These are phyloP conservation scores for Cladophialophora psammophila DNA, from an alignment of 2,329 filamentous ascomycete genomes.

Conservation along the genomic window DNA sequence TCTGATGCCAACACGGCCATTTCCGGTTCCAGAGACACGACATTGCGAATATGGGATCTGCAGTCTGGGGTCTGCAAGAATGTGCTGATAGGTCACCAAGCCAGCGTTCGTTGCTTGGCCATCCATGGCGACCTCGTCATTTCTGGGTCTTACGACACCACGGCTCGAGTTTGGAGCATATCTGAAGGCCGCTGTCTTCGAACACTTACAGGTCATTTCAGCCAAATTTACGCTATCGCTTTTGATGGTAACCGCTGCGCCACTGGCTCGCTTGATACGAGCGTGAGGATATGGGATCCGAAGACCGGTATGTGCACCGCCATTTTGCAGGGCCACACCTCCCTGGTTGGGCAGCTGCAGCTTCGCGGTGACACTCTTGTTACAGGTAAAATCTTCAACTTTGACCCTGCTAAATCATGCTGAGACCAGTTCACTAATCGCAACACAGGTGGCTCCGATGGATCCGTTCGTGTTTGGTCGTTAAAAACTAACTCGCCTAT, in stretches of 20 bases:
- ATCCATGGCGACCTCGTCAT: conserved; percentile 97
- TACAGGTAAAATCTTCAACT: conserved; percentile 55
- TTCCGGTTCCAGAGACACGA: conserved; percentile 94
- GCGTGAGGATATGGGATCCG: conserved; percentile 95
- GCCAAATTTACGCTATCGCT: conserved; percentile 97
- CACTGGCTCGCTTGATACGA: conserved; percentile 94
- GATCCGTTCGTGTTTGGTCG: conserved; percentile 95
- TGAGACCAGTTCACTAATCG: background rate
- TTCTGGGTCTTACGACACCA: conserved; percentile 98
- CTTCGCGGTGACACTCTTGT: conserved; percentile 95
- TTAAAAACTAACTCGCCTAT: conserved; percentile 89
- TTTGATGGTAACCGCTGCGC: conserved; percentile 94
- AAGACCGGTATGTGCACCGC: conserved; percentile 85
- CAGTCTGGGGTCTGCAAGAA: conserved; percentile 86
- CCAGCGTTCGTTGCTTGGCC: conserved; percentile 91
- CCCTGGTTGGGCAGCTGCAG: conserved; percentile 93
- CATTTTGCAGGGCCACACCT: conserved; percentile 95
- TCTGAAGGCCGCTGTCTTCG: conserved; percentile 91
- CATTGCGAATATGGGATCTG: conserved; percentile 93
- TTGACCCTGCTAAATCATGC: background rate
- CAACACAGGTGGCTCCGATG: conserved; percentile 79
- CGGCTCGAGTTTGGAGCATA: conserved; percentile 96
- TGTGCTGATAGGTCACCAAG: conserved; percentile 91
- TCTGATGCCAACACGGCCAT: conserved; percentile 92
- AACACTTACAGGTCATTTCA: conserved; percentile 92